phyloP scores from a whole-genome alignment of 257 asterid species.

The Apocynum venetum region DNA sequence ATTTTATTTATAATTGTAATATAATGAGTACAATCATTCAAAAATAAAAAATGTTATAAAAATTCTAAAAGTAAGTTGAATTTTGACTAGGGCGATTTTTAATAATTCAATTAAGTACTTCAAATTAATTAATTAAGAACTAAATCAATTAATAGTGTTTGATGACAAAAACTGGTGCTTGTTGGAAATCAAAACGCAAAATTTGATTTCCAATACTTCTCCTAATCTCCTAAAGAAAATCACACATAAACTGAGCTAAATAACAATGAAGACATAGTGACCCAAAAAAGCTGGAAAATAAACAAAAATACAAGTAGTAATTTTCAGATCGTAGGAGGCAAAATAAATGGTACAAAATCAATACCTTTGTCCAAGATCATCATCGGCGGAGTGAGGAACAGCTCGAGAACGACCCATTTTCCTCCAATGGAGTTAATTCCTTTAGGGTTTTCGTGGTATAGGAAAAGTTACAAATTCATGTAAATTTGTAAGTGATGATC shows the following conservation, averaged over 20 bases:
- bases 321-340: too few relatives aligned
- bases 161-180: too few relatives aligned
- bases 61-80: too few relatives aligned
- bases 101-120: too few relatives aligned
- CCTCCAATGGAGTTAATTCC: not conserved
- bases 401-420: slow-evolving; percentile 47
- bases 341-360: too few relatives aligned
- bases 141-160: too few relatives aligned
- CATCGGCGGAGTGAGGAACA: slow-evolving; percentile 2
- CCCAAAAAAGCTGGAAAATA: not conserved
- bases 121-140: too few relatives aligned
- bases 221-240: too few relatives aligned
- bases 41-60: too few relatives aligned
- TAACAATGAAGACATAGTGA: not conserved
- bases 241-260: not conserved
- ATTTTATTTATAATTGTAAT: too few relatives aligned
- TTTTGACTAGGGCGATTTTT: too few relatives aligned
- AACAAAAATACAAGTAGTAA: not conserved
- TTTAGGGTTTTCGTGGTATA: not conserved
- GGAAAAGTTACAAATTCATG: not conserved
- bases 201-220: not conserved
- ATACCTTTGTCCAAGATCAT: not conserved
- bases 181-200: not conserved
- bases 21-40: too few relatives aligned
- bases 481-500: not conserved